Conservation (phyloP, 805 yeast genomes). For the Metschnikowia gelsemii region DNA sequence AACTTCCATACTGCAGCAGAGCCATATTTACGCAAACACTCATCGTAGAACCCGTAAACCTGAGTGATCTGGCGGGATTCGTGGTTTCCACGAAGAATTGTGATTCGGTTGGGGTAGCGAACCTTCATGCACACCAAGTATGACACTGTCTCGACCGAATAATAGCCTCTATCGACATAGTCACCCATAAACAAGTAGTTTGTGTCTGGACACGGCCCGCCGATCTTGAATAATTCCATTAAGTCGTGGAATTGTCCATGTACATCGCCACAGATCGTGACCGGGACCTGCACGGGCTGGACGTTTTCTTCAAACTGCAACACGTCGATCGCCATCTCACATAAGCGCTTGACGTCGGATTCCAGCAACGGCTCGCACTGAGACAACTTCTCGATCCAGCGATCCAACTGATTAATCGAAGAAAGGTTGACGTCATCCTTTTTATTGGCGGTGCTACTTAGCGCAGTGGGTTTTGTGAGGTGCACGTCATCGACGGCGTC, state of each 20-base stretch:
- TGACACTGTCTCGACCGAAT: slow-evolving; percentile 88
- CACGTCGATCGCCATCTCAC: slow-evolving; percentile 90
- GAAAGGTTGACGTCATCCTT: slow-evolving; percentile 31
- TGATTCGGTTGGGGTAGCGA: slow-evolving; percentile 86
- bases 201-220: slow-evolving; percentile 57
- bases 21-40: slow-evolving; percentile 90
- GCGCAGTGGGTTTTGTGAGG: slow-evolving; percentile 33
- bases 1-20: slow-evolving; percentile 91
- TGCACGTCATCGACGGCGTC: slow-evolving; percentile 58
- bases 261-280: slow-evolving; percentile 95
- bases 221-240: slow-evolving; percentile 89
- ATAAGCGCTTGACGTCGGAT: slow-evolving; percentile 72
- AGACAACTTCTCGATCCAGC: slow-evolving; percentile 79
- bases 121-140: slow-evolving; percentile 89
- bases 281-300: slow-evolving; percentile 93
- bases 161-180: slow-evolving; percentile 88
- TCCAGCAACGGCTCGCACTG: slow-evolving; percentile 82
- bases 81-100: slow-evolving; percentile 91
- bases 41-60: slow-evolving; percentile 94
- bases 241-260: slow-evolving; percentile 96
- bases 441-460: too few species aligned
- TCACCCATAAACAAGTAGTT: slow-evolving; percentile 53
- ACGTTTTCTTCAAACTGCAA: slow-evolving; percentile 90
- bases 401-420: slow-evolving; percentile 69
- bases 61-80: slow-evolving; percentile 95